These are phyloP conservation scores for Helotiales sp. DNA, from an alignment of 2,329 filamentous ascomycete genomes.

Conservation along the genomic window DNA sequence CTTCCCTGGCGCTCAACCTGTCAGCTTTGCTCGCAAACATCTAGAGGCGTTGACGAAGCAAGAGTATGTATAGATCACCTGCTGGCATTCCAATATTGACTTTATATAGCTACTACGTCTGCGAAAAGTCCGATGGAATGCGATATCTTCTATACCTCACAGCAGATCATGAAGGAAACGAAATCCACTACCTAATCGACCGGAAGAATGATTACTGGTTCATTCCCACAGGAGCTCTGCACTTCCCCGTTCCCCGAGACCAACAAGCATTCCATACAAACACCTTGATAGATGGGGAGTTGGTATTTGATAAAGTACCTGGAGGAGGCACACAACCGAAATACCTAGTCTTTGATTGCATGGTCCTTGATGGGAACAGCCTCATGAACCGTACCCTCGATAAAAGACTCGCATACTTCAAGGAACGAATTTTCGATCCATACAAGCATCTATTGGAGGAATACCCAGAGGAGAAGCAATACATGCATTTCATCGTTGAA, in stretches of 20 bases:
- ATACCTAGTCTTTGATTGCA: constrained; percentile 92
- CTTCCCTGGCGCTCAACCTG: constrained; percentile 93
- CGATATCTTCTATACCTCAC: constrained; percentile 94
- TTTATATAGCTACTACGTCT: constrained; percentile 79
- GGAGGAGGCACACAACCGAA: constrained; percentile 73
- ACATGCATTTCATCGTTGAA: constrained; percentile 79
- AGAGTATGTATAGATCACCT: constrained; percentile 59
- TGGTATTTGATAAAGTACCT: constrained; percentile 80
- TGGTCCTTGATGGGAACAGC: constrained; percentile 77
- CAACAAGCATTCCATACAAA: constrained; percentile 72
- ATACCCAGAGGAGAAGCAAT: constrained; percentile 71
- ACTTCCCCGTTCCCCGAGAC: constrained; percentile 77
- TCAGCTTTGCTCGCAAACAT: constrained; percentile 85
- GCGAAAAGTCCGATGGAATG: constrained; percentile 97
- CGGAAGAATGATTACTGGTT: constrained; percentile 98
- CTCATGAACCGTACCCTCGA: constrained; percentile 82
- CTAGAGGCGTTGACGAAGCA: constrained; percentile 78
- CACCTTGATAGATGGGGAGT: constrained; percentile 90
- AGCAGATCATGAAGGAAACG: constrained; percentile 61
- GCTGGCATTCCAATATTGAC: constrained; percentile 21
- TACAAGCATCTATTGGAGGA: constrained; percentile 67
- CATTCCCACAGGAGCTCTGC: constrained; percentile 70
- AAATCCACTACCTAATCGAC: constrained; percentile 92
- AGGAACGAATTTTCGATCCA: constrained; percentile 74
- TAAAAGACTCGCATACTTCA: constrained; percentile 87